These are phyloP conservation scores for Cladosporium colombiae DNA, from an alignment of 2,329 filamentous ascomycete species.

Conservation along the genomic window DNA sequence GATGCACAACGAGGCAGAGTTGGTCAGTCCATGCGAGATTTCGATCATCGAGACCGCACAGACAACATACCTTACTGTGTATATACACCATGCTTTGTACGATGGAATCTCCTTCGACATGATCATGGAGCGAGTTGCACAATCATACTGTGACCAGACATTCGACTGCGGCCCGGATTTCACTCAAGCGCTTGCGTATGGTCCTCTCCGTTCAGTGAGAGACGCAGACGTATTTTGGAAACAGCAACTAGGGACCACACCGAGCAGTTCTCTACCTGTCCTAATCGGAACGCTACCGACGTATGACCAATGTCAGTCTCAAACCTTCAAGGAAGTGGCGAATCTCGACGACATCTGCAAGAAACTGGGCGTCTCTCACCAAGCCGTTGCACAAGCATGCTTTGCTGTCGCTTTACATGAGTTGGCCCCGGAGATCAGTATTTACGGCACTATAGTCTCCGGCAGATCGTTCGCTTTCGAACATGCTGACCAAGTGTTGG, in stretches of 20 bases:
- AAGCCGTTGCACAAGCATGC: conserved; percentile 73
- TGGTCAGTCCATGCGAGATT: conserved; percentile 57
- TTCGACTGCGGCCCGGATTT: conserved; percentile 56
- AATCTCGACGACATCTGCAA: conserved; percentile 50
- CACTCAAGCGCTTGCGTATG: conserved; percentile 65
- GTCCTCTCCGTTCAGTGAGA: conserved; percentile 60
- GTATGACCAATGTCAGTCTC: not conserved
- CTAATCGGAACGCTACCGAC: not conserved
- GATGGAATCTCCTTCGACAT: conserved; percentile 77
- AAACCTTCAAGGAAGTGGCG: not conserved
- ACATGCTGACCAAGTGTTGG: conserved; percentile 66
- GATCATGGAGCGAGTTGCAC: conserved; percentile 61
- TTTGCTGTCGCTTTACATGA: conserved; percentile 67
- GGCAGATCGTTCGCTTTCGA: conserved; percentile 72
- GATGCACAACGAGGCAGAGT: conserved; percentile 49
- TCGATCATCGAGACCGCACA: conserved; percentile 42
- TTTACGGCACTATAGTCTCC: conserved; percentile 75
- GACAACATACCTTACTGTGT: conserved; percentile 47
- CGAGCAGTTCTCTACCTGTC: not conserved
- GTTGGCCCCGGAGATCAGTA: conserved; percentile 50
- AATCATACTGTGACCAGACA: conserved; percentile 49
- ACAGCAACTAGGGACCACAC: not conserved
- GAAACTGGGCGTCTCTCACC: conserved; percentile 70
- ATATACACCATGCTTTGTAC: conserved; percentile 84
- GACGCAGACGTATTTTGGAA: conserved; percentile 68